Percentiles rank a stretch among this genome's conserved stretches.
These are phyloP conservation scores for Mycosphaerella arachidis DNA, from an alignment of 2,329 filamentous ascomycete species.

Conservation along the genomic window DNA sequence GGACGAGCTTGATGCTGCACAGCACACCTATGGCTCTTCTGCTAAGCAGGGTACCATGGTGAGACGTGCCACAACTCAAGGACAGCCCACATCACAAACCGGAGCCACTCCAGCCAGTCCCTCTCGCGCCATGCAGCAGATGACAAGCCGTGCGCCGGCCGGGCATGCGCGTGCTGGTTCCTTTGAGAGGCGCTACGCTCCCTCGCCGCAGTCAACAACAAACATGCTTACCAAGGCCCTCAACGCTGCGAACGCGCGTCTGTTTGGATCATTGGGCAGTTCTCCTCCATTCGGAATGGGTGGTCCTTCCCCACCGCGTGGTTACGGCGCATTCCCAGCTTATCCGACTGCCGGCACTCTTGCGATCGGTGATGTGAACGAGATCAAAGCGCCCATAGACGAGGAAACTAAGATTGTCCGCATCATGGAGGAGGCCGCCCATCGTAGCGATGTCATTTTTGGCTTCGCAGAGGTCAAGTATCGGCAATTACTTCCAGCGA, in stretches of 20 bases:
- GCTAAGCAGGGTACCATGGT: constrained; percentile 59
- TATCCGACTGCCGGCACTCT: constrained; percentile 70
- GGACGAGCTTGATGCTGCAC: constrained; percentile 80
- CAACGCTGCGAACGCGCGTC: constrained; percentile 77
- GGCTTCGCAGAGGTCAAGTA: constrained; percentile 98
- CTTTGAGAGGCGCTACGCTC: constrained; percentile 74
- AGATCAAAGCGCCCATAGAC: constrained; percentile 58
- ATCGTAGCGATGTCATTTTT: constrained; percentile 90
- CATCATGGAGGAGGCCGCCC: constrained; percentile 85
- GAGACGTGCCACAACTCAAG: constrained; percentile 75
- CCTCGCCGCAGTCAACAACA: constrained; percentile 70
- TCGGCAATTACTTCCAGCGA: constrained; percentile 86
- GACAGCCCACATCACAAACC: constrained; percentile 61
- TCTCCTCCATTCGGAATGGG: constrained; percentile 53
- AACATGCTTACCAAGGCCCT: constrained; percentile 93
- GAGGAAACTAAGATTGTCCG: constrained; percentile 77
- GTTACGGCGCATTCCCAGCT: constrained; percentile 76
- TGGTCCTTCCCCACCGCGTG: constrained; percentile 67
- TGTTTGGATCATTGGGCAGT: constrained; percentile 65
- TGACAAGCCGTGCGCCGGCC: constrained; percentile 59
- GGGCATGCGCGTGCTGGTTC: constrained; percentile 70
- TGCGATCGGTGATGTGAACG: constrained; percentile 55
- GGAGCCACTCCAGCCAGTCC: constrained; percentile 62
- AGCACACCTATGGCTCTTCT: constrained; percentile 48
- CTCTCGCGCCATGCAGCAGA: constrained; percentile 70